Evolutionary conservation across 805 yeast genomes (phyloP).

Genomic region (Cyberlindnera xishuangbannaensis): DNA sequence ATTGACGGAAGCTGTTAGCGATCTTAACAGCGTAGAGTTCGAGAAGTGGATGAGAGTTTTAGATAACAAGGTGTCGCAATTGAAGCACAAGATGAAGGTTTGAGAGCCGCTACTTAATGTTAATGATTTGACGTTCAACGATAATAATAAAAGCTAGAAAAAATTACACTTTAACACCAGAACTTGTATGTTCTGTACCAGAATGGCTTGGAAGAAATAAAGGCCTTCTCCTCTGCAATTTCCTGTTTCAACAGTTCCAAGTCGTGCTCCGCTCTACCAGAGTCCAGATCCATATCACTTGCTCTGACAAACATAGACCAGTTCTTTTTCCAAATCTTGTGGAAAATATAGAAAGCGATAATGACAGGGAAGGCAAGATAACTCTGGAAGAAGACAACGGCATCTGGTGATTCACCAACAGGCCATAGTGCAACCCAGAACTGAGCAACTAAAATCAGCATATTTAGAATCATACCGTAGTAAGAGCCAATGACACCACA

Average conservation of each 20-base stretch:
- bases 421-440: constrained; percentile 16
- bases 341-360: constrained; percentile 31
- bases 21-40: constrained; percentile 33
- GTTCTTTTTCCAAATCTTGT: constrained; percentile 38
- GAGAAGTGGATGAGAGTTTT: constrained; percentile 10
- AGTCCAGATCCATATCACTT: constrained; percentile 50
- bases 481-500: constrained; percentile 63
- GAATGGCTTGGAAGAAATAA: constrained; percentile 38
- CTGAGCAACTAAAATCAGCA: constrained; percentile 62
- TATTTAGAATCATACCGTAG: constrained; percentile 52
- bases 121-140: not conserved
- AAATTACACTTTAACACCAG: constrained; percentile 38
- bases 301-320: constrained; percentile 36
- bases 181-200: constrained; percentile 43
- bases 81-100: constrained; percentile 7
- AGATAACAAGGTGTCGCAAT: constrained; percentile 1
- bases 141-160: not conserved
- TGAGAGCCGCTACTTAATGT: not conserved
- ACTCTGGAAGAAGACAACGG: constrained; percentile 31
- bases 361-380: constrained; percentile 38
- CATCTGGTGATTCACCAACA: constrained; percentile 26
- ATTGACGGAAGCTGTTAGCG: constrained; percentile 47
- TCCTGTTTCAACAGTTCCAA: constrained; percentile 51
- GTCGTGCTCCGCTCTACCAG: constrained; percentile 59
- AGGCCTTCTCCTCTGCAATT: constrained; percentile 48